Percentiles rank a stretch among this genome's conserved stretches.
These are phyloP conservation scores for Mycena crocata DNA, from an alignment of 768 basidiomycete species.

Conservation along the genomic window DNA sequence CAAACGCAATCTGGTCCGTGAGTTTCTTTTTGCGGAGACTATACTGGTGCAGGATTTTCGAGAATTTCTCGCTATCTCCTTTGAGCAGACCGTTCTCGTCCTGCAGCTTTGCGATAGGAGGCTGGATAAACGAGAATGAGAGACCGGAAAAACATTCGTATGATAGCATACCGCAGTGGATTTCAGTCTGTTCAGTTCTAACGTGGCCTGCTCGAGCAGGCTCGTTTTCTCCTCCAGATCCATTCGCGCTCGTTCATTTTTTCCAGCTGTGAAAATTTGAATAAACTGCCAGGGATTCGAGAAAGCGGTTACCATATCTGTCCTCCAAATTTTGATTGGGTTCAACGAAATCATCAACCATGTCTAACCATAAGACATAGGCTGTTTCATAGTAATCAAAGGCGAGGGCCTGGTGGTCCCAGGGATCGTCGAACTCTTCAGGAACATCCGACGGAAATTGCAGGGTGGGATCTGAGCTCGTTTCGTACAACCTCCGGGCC, in stretches of 20 bases:
- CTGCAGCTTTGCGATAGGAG: constrained; percentile 72
- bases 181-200: constrained; percentile 68
- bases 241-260: constrained; percentile 73
- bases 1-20: constrained; percentile 72
- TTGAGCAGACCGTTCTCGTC: constrained; percentile 72
- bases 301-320: constrained; percentile 71
- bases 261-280: constrained; percentile 60
- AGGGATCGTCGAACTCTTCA: constrained; percentile 79
- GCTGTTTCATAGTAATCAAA: constrained; percentile 78
- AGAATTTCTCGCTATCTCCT: constrained; percentile 83
- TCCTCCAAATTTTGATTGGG: constrained; percentile 78
- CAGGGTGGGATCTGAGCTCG: constrained; percentile 74
- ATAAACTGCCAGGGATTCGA: constrained; percentile 11
- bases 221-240: constrained; percentile 72
- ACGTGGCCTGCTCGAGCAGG: constrained; percentile 57
- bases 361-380: constrained; percentile 75
- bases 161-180: constrained; percentile 64
- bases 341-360: constrained; percentile 75
- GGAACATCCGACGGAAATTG: constrained; percentile 71
- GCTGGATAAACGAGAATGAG: constrained; percentile 47
- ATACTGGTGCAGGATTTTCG: constrained; percentile 77
- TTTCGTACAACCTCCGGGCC: constrained; percentile 57
- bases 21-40: constrained; percentile 77
- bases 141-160: constrained; percentile 9
- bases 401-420: constrained; percentile 82